Conservation (phyloP, 768 basidiomycete genomes). For the Lactarius hengduanensis region DNA sequence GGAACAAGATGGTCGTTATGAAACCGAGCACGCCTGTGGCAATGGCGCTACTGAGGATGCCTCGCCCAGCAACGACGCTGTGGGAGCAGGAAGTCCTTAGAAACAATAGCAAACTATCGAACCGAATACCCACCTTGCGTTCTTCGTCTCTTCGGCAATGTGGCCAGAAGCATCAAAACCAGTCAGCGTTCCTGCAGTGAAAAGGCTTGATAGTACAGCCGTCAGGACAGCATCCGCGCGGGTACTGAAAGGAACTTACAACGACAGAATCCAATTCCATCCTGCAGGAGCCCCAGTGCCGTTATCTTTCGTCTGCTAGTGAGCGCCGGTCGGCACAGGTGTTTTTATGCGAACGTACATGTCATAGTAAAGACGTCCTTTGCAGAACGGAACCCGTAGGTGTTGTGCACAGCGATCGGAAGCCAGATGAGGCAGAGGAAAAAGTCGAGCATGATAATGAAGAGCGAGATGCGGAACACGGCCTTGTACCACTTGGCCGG, state of each 20-base stretch:
- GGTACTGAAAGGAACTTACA: constrained; percentile 45
- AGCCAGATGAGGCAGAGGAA: constrained; percentile 88
- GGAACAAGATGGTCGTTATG: constrained; percentile 71
- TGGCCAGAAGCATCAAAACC: constrained; percentile 91
- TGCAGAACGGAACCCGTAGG: constrained; percentile 85
- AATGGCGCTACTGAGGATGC: constrained; percentile 74
- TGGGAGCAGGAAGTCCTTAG: neutral
- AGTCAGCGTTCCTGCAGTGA: constrained; percentile 83
- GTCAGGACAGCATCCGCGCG: neutral
- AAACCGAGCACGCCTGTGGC: constrained; percentile 82
- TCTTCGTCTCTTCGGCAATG: constrained; percentile 85
- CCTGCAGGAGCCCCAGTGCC: constrained; percentile 82
- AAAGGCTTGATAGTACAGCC: constrained; percentile 51
- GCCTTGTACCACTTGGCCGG: constrained; percentile 71
- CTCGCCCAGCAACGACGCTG: constrained; percentile 77
- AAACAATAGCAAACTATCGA: neutral
- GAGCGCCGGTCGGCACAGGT: neutral
- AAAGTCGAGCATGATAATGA: constrained; percentile 81
- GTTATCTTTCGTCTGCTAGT: constrained; percentile 57
- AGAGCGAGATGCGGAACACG: constrained; percentile 75
- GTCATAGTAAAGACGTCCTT: constrained; percentile 81
- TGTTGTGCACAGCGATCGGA: constrained; percentile 84
- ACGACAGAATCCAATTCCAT: constrained; percentile 92
- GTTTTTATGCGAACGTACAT: constrained; percentile 45
- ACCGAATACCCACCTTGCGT: constrained; percentile 51